Base-by-base conservation (phyloP, 371 early-diverging fungal genomes). In the Mucor piriformis region DNA sequence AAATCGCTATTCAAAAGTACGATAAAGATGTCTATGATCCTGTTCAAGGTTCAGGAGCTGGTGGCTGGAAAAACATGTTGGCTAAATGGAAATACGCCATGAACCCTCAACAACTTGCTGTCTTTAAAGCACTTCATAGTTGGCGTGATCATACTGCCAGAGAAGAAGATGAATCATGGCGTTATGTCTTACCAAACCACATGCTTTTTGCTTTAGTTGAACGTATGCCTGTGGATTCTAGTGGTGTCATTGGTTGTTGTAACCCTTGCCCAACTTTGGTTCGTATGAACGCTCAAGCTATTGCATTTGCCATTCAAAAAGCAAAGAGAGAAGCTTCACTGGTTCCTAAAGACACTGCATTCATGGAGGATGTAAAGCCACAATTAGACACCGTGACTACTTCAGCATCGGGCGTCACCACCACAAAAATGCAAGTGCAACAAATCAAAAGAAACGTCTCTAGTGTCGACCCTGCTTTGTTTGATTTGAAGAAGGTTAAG, bases 111-210 rank as follows among this genome's bases (percentile, higher is more conserved):
- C 79, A 85, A 58, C 55, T 92, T 25, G 89, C 87, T 1, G 94
- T 93, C 0, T 95, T 91, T 66, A 88, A 91, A 60, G 93, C 88
- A 0, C 46, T 98, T 7, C 97, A 96, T 70, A 81, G 78, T 0
- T 97, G 97, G 99, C 83, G 99, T 33, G 97, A 98, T 72, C 82
- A 83, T 38, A 84, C 74, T 3, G 97, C 98, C 0, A 82, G 98
- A 50, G 87, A 91, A 6, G 95, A 95, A 63, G 98, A 98, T 73
- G 98, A 97, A 73, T 90, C 90, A 7, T 59, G 79, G 2, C 74
- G 89, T n/a, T 99, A 92, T 67, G 93, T 98, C 3, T 63, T 96
- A 20, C 98, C 99, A 11, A 90, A 90, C 66, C 92, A 93, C 63
- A 90, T 94, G 92, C 73, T 98, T 20, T 86, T 91, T 57, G 72